Percentiles rank a stretch among this genome's conserved stretches.
These are phyloP conservation scores for Sugiyamaella boreocaroliniensis DNA, from an alignment of 805 yeast genomes.

Conservation along the genomic window DNA sequence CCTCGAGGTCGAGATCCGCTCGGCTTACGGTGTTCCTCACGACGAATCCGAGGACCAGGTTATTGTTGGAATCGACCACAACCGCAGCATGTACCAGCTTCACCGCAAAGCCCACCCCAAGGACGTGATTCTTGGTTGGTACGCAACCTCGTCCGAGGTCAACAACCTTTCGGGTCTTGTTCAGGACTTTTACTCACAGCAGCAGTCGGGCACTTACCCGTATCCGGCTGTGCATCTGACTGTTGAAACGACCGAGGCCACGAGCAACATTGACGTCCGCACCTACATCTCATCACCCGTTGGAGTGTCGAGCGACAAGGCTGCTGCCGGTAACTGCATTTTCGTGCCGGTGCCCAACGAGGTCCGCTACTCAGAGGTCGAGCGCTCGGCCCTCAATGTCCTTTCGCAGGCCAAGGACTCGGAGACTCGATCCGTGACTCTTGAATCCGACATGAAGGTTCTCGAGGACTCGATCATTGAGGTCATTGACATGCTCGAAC, in stretches of 20 bases:
- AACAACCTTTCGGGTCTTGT: slow-evolving; percentile 70
- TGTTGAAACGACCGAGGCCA: slow-evolving; percentile 48
- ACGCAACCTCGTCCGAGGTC: slow-evolving; percentile 48
- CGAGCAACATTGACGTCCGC: slow-evolving; percentile 40
- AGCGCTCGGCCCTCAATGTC: slow-evolving; percentile 34
- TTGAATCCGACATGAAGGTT: slow-evolving; percentile 29
- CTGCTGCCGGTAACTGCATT: slow-evolving; percentile 42
- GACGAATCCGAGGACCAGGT: slow-evolving; percentile 68
- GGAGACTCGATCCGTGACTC: slow-evolving; percentile 27
- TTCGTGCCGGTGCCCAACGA: slow-evolving; percentile 72
- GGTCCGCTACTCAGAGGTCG: slow-evolving; percentile 51
- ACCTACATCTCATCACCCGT: slow-evolving; percentile 76
- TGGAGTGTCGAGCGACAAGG: slow-evolving; percentile 42
- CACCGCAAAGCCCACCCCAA: slow-evolving; percentile 75
- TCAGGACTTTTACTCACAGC: slow-evolving; percentile 75
- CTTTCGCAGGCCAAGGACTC: slow-evolving; percentile 30
- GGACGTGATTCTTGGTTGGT: slow-evolving; percentile 80
- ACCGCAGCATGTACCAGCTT: slow-evolving; percentile 60
- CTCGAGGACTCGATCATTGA: slow-evolving; percentile 33
- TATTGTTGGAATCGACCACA: slow-evolving; percentile 69
- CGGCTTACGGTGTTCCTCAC: slow-evolving; percentile 77
- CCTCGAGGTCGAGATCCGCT: slow-evolving; percentile 60
- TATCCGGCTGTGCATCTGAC: slow-evolving; percentile 75
- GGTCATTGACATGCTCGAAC: slow-evolving; percentile 34
- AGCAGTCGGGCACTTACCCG: slow-evolving; percentile 62